Evolutionary conservation across 2,329 filamentous ascomycete species (phyloP).

Genomic region (Aspergillus sp.): DNA sequence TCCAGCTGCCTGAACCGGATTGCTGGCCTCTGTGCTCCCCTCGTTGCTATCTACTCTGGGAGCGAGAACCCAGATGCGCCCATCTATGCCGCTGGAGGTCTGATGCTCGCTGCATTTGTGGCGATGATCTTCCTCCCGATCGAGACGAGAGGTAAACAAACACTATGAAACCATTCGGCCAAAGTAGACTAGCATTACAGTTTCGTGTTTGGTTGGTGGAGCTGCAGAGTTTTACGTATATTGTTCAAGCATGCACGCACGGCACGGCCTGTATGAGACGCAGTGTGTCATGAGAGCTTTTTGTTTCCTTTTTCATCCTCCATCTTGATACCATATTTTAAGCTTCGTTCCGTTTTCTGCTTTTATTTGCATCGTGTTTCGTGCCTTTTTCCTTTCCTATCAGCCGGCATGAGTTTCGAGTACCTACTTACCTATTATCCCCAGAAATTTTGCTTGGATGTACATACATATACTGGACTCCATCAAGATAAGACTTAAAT

Average conservation of each 20-base stretch:
- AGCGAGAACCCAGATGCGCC: constrained; percentile 41
- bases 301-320: background rate
- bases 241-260: background rate
- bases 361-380: background rate
- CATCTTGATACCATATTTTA: background rate
- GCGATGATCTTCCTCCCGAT: constrained; percentile 49
- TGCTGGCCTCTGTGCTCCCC: constrained; percentile 44
- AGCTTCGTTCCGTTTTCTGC: background rate
- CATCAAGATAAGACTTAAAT: too few species aligned
- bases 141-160: constrained; percentile 47
- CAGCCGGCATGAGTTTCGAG: too few species aligned
- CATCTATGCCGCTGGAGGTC: constrained; percentile 45
- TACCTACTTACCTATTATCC: too few species aligned
- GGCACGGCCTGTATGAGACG: background rate
- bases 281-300: background rate
- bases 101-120: constrained; percentile 47
- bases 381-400: background rate
- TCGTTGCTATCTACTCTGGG: constrained; percentile 46
- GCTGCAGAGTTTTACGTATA: background rate
- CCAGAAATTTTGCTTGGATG: too few species aligned
- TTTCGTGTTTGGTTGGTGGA: too few species aligned
- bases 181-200: background rate
- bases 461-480: too few species aligned
- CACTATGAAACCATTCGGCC: constrained; percentile 28
- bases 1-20: constrained; percentile 48